Conservation (phyloP, 2,329 filamentous ascomycete species). For the Elsinoe arachidis region DNA sequence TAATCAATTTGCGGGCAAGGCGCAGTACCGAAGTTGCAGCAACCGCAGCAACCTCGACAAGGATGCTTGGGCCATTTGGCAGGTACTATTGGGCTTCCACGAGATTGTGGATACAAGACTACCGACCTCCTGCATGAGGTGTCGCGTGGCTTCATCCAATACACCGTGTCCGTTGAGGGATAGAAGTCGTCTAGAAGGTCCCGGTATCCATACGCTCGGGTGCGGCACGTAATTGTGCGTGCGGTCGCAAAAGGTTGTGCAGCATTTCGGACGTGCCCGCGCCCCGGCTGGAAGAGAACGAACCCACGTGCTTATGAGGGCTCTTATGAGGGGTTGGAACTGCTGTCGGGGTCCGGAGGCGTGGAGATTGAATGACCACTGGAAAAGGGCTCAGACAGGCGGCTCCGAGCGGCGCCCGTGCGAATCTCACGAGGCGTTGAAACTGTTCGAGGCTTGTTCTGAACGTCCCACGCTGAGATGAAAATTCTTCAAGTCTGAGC, state of each 20-base stretch:
- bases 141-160: neutral
- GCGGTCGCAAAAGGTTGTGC: neutral
- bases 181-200: neutral
- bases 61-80: neutral
- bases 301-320: conserved; percentile 2
- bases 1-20: neutral
- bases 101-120: neutral
- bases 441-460: conserved; percentile 10
- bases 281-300: neutral
- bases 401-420: neutral
- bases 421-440: conserved; percentile 6
- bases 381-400: neutral
- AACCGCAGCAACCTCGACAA: neutral
- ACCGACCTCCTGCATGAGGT: neutral
- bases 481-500: neutral
- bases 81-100: neutral
- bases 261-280: neutral
- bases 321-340: neutral
- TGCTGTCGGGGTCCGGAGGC: neutral
- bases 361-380: neutral
- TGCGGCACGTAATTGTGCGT: conserved; percentile 1
- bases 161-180: neutral
- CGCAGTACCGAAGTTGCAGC: neutral
- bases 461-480: conserved; percentile 2
- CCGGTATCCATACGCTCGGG: neutral